Evolutionary conservation across 306 rosid species (phyloP), one percentile per base, ranked within the genome.

Genomic region (Cyclanthera cordifolia): DNA sequence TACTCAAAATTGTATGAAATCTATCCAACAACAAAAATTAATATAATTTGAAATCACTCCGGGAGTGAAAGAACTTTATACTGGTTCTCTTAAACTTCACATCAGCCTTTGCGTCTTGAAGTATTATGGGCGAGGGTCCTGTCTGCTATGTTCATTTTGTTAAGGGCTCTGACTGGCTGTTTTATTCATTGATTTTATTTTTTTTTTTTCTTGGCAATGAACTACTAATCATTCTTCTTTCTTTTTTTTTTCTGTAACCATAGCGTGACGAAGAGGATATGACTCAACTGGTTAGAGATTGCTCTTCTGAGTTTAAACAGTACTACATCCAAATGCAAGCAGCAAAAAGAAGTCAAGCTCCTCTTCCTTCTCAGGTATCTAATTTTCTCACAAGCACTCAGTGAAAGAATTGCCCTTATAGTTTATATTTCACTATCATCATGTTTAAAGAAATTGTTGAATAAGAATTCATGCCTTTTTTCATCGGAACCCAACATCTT

Each of bases 291-390:
- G 95, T 90, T 56, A 79, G 83, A 73, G 87, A 58, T 78, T 93
- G 96, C 72, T 79, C 81, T 45, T 71, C 76, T 64, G 98, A 93
- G 81, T 93, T 86, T 76, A 93, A 93, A 79, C 91, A 89, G 86
- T 93, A 93, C 78, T 93, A 89, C 78, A 82, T 93, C 69, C 98
- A 93, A 85, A 93, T 93, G 96, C 98, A 93, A 86, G 90, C 87
- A 2, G 94, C 96, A 63, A 89, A 93, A 80, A 78, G 96, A 79
- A 87, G 94, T 80, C 95, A 93, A 78, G 88, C 88, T 37, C 98
- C 98, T 70, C 93, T 69, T 74, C 96, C 88, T 79, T 87, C 98
- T 49, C 96, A 87, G 95, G 98, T 92, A 78, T 47, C 43, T 66
- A 21, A 23, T 45, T 65, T 23, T 46, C 41, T 7, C 23, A 45